phyloP scores from a whole-genome alignment of 768 basidiomycete genomes.

The Piloderma croceum region DNA sequence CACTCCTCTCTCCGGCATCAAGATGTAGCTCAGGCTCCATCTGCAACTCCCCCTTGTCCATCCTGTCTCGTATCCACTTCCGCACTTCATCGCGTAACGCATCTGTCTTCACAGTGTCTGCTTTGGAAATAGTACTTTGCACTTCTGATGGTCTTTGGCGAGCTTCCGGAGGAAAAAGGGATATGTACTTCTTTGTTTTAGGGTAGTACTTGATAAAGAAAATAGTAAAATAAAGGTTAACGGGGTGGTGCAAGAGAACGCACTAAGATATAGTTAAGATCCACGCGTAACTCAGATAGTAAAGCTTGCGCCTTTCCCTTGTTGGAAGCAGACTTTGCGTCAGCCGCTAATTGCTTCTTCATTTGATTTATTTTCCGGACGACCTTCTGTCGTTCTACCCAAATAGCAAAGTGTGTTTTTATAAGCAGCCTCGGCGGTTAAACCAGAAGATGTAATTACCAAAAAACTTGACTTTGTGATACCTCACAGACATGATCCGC shows the following conservation, averaged over 20 bases:
- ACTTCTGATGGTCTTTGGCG: constrained; percentile 32
- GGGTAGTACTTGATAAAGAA: constrained; percentile 78
- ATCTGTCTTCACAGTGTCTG: constrained; percentile 23
- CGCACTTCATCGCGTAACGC: constrained; percentile 35
- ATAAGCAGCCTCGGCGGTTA: background rate
- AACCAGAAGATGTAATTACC: constrained; percentile 43
- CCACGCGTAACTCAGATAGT: constrained; percentile 66
- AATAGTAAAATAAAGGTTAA: background rate
- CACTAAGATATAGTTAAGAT: constrained; percentile 88
- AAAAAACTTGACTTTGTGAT: constrained; percentile 93
- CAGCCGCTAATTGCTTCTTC: constrained; percentile 40
- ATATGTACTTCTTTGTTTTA: constrained; percentile 82
- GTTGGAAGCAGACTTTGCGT: constrained; percentile 30
- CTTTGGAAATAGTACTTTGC: constrained; percentile 5
- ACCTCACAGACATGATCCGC: constrained; percentile 65
- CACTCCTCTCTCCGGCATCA: background rate
- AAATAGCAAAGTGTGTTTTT: background rate
- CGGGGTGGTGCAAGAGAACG: constrained; percentile 15
- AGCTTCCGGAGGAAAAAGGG: constrained; percentile 74
- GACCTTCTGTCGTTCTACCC: constrained; percentile 81
- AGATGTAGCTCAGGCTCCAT: constrained; percentile 39
- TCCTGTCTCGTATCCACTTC: constrained; percentile 29
- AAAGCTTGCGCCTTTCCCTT: constrained; percentile 39
- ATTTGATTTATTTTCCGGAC: constrained; percentile 71
- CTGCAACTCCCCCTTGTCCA: constrained; percentile 39